phyloP scores from a whole-genome alignment of 2,329 filamentous ascomycete species.

The Botryosphaeria dothidea region DNA sequence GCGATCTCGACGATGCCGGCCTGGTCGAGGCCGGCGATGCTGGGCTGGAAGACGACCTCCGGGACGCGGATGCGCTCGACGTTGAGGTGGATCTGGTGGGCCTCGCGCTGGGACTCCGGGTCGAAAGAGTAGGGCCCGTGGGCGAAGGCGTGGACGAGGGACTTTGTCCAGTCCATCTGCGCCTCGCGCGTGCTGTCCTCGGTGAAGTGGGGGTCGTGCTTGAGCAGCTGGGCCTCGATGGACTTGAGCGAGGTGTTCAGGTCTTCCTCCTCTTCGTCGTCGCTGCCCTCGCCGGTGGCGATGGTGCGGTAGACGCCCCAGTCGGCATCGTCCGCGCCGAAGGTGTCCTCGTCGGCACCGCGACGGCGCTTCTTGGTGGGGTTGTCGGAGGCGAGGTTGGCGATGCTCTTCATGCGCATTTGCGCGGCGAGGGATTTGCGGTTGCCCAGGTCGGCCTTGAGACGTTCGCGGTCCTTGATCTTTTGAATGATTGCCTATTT shows the following conservation, averaged over 20 bases:
- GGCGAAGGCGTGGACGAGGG: constrained; percentile 83
- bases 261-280: constrained; percentile 92
- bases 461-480: constrained; percentile 89
- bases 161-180: constrained; percentile 93
- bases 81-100: constrained; percentile 90
- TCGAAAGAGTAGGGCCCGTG: constrained; percentile 88
- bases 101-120: constrained; percentile 73
- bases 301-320: constrained; percentile 97
- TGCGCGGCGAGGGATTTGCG: constrained; percentile 95
- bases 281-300: constrained; percentile 75
- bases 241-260: constrained; percentile 70
- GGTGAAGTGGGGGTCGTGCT: constrained; percentile 84
- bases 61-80: constrained; percentile 94
- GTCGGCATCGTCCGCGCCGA: constrained; percentile 95
- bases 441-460: constrained; percentile 93
- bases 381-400: constrained; percentile 88
- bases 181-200: constrained; percentile 91
- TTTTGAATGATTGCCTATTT: constrained; percentile 68
- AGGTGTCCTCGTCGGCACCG: constrained; percentile 90
- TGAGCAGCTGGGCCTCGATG: constrained; percentile 81
- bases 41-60: constrained; percentile 89
- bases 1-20: constrained; percentile 91
- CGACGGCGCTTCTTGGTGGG: constrained; percentile 81
- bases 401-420: constrained; percentile 97
- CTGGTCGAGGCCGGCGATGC: constrained; percentile 90